phyloP scores from a whole-genome alignment of 169 alveolate genomes.

The Plasmodium blacklocki region DNA sequence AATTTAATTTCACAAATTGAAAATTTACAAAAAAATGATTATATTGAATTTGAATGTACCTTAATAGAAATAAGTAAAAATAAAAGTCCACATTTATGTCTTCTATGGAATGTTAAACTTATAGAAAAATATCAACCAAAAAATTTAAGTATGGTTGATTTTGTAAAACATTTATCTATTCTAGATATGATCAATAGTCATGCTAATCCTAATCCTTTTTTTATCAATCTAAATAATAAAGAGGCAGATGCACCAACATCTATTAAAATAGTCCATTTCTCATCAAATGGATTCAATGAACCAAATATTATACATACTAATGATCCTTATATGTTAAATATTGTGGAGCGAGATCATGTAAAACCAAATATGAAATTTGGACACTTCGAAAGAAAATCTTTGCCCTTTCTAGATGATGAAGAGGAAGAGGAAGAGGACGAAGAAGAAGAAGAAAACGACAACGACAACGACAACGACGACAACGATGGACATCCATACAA shows the following conservation, averaged over 20 bases:
- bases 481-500: conserved; percentile 4
- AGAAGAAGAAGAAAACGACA: background rate
- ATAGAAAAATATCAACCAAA: conserved; percentile 14
- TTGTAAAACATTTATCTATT: conserved; percentile 43
- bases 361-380: too few species aligned
- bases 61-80: conserved; percentile 54
- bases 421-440: conserved; percentile 12
- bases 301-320: background rate
- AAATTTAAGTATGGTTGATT: conserved; percentile 27
- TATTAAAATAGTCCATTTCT: conserved; percentile 14
- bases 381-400: background rate
- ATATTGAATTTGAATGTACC: conserved; percentile 46
- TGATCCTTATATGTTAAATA: background rate
- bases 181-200: conserved; percentile 41
- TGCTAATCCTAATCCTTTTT: conserved; percentile 46
- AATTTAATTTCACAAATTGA: conserved; percentile 21
- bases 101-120: conserved; percentile 35
- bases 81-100: conserved; percentile 34
- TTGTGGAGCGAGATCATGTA: background rate
- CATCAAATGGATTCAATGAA: background rate
- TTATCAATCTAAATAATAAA: conserved; percentile 10
- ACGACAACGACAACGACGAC: background rate
- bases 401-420: background rate
- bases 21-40: conserved; percentile 64
- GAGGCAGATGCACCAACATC: conserved; percentile 1